Evolutionary conservation across 768 basidiomycete genomes (phyloP), one percentile per base, ranked within the genome.

Genomic region (Ramaria sp.): DNA sequence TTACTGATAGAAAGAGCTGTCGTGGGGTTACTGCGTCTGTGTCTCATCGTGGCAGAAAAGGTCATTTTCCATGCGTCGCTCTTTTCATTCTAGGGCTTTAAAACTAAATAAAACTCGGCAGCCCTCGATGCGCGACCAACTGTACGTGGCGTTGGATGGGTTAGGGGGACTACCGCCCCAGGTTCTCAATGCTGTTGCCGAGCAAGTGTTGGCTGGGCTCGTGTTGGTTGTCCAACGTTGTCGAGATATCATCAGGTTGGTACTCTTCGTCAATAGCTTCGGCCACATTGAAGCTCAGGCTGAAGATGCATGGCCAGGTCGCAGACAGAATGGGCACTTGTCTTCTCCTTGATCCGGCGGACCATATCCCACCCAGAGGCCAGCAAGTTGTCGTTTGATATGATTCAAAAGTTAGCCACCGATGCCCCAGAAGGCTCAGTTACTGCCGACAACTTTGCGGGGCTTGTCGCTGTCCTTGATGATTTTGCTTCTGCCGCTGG

Each of bases 241-340:
- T 62, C 75, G 77, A 47, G 74, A 81, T 7, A 80, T 91, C 24
- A 82, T 93, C 61, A 78, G 78, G 89, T 85, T 58, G 50, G 62
- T 61, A 17, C 6, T 15, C 7, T 13, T n/a, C 33, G n/a, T 42
- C 20, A 47, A 20, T 51, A 6, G 7, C n/a, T 33, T 33, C 11
- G 11, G 24, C 30, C 19, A 24, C 15, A 22, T 37, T 15, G 24
- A 52, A 27, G 30, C 41, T 27, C 46, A 58, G 34, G 34, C 50
- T n/a, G n/a, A n/a, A n/a, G n/a, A 22, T 34, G 55, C 49, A 24
- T 43, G 60, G 55, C 0, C 54, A 91, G 85, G 55, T 93, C 92
- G 1, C 85, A 88, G 62, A 97, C 95, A 0, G 95, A 98, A 67
- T 99, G 95, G 95, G 92, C 90, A 60, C 73, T 98, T 41, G 79